Percentiles rank a stretch among this genome's conserved stretches.
phyloP scores from a whole-genome alignment of 2,329 filamentous ascomycete species.

The Fusarium caatingaense region DNA sequence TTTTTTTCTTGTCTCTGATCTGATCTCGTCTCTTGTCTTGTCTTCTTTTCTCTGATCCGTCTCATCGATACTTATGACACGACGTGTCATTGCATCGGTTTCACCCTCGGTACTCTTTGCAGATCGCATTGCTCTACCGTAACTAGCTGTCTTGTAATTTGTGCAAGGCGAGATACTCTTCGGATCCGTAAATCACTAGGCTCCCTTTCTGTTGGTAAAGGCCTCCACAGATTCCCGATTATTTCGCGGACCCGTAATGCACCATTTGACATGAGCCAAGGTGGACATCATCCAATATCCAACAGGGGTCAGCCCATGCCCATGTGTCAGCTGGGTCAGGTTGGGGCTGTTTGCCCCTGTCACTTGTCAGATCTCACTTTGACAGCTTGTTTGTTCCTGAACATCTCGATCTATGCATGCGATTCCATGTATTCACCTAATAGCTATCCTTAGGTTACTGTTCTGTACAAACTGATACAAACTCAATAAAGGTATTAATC shows the following conservation, averaged over 20 bases:
- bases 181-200: background rate
- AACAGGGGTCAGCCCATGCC: constrained; percentile 9
- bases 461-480: constrained; percentile 15
- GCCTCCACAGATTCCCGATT: background rate
- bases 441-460: constrained; percentile 11
- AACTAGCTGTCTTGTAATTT: background rate
- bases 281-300: background rate
- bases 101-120: background rate
- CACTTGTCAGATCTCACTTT: constrained; percentile 35
- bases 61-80: background rate
- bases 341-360: constrained; percentile 8
- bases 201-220: background rate
- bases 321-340: background rate
- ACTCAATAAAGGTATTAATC: constrained; percentile 28
- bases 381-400: constrained; percentile 13
- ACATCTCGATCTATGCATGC: constrained; percentile 23
- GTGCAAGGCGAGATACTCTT: background rate
- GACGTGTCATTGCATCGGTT: background rate
- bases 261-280: constrained; percentile 3
- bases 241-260: background rate
- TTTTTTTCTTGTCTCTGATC: background rate
- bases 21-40: background rate
- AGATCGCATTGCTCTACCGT: background rate
- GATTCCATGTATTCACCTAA: constrained; percentile 25
- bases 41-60: background rate